Conservation (phyloP, 164 flowering plant genomes). For the Piper betle region DNA sequence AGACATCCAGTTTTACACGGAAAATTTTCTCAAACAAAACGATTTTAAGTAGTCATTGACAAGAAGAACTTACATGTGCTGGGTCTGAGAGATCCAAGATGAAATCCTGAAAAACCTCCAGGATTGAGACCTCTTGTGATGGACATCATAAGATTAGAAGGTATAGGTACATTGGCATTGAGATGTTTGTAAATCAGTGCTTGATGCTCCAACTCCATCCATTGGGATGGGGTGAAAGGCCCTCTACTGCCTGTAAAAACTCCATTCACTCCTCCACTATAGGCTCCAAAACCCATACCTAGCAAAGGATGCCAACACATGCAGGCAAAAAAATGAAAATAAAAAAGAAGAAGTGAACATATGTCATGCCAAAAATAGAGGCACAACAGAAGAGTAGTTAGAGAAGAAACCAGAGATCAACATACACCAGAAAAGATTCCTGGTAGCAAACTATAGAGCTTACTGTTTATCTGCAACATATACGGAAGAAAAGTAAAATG, state of each 20-base stretch:
- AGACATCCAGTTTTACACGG: not conserved
- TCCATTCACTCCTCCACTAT: conserved; percentile 36
- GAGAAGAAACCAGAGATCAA: not conserved
- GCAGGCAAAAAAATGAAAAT: no score
- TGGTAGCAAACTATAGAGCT: not conserved
- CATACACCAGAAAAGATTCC: not conserved
- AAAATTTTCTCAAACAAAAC: not conserved
- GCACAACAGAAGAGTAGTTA: not conserved
- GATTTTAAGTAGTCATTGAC: not conserved
- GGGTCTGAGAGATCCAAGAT: conserved; percentile 41
- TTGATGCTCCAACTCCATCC: conserved; percentile 89
- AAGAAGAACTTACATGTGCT: conserved; percentile 35
- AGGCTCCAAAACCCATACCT: conserved; percentile 42
- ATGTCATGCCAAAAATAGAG: not conserved
- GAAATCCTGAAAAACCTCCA: conserved; percentile 33
- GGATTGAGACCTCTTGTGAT: conserved; percentile 53
- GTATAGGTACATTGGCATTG: conserved; percentile 58
- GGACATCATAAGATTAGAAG: conserved; percentile 66
- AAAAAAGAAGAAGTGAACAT: not conserved
- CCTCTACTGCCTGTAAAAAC: conserved; percentile 47
- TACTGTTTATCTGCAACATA: conserved; percentile 2
- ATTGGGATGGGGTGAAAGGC: conserved; percentile 76
- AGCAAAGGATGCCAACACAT: conserved; percentile 6
- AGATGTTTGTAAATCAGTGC: conserved; percentile 85
- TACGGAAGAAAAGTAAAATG: conserved; percentile 8